These are phyloP conservation scores for Penicillium vulpinum DNA, from an alignment of 2,329 filamentous ascomycete genomes.

Conservation along the genomic window DNA sequence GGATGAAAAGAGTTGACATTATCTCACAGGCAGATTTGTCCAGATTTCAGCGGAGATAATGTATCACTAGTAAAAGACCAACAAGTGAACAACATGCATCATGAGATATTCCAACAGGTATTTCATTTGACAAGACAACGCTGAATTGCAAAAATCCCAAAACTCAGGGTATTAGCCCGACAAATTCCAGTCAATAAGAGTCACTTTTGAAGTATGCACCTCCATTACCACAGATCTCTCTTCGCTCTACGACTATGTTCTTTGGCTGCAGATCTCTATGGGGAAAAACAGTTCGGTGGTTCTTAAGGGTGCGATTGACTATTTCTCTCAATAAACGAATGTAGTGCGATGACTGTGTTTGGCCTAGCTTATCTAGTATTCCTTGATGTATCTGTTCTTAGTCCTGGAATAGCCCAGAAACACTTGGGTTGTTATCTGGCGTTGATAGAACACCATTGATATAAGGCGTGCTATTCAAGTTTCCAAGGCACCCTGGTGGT, in stretches of 20 bases:
- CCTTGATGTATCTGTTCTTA: constrained; percentile 17
- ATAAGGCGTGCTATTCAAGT: constrained; percentile 15
- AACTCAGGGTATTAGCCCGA: constrained; percentile 3
- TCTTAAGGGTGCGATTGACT: constrained; percentile 16
- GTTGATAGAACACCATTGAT: constrained; percentile 20
- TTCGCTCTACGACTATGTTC: neutral
- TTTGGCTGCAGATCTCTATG: constrained; percentile 6
- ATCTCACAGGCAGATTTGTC: too few species aligned
- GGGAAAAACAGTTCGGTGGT: constrained; percentile 1
- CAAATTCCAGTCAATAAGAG: constrained; percentile 7
- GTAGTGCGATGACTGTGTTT: constrained; percentile 16
- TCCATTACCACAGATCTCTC: neutral
- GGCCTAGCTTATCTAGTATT: constrained; percentile 9
- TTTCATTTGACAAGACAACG: constrained; percentile 5
- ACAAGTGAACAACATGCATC: constrained; percentile 5
- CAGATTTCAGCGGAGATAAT: too few species aligned
- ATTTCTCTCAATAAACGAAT: constrained; percentile 14
- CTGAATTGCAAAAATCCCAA: constrained; percentile 2
- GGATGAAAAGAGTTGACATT: too few species aligned
- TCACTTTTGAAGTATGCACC: constrained; percentile 1
- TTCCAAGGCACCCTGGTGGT: constrained; percentile 16
- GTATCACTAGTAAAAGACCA: constrained; percentile 5
- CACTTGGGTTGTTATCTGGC: constrained; percentile 6
- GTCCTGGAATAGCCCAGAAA: constrained; percentile 17
- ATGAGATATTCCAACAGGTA: neutral